A percentile compares a stretch with the other conserved stretches of the same genome.
phyloP scores from a whole-genome alignment of 2,329 filamentous ascomycete species.

The Cucurbitaria berberidis region DNA sequence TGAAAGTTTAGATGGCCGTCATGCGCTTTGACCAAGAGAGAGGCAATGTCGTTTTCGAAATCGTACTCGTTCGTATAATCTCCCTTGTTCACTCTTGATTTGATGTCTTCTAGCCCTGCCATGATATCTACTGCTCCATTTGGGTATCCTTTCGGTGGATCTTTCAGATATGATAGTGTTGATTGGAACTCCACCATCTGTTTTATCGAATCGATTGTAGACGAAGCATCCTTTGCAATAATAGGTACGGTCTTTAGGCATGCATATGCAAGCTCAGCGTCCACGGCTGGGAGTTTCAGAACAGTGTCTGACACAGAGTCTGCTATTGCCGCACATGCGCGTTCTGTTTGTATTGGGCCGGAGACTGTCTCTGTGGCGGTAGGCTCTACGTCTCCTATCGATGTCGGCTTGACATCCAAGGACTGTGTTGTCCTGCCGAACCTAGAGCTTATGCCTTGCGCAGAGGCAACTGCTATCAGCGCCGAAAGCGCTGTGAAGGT shows the following conservation, averaged over 20 bases:
- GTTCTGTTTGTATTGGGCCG: constrained; percentile 37
- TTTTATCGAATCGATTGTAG: constrained; percentile 41
- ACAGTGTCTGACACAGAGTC: constrained; percentile 18
- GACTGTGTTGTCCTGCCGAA: constrained; percentile 1
- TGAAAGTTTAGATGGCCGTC: constrained; percentile 48
- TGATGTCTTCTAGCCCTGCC: constrained; percentile 46
- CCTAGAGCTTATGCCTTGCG: constrained; percentile 17
- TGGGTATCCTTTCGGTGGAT: constrained; percentile 45
- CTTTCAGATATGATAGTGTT: constrained; percentile 49
- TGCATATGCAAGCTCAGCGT: constrained; percentile 43
- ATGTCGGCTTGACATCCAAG: constrained; percentile 19
- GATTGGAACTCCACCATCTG: constrained; percentile 50
- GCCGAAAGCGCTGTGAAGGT: constrained; percentile 19
- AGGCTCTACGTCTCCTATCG: constrained; percentile 33
- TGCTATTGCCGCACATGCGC: constrained; percentile 38
- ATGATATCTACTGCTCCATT: constrained; percentile 50
- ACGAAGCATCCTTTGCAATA: constrained; percentile 24
- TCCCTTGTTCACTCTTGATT: constrained; percentile 35
- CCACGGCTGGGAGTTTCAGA: constrained; percentile 27
- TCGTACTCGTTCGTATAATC: constrained; percentile 51
- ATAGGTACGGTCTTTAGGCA: constrained; percentile 49
- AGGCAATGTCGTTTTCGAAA: constrained; percentile 48
- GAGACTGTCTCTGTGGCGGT: constrained; percentile 33
- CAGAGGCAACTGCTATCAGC: constrained; percentile 25
- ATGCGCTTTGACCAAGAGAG: constrained; percentile 39